These are phyloP conservation scores for Pholiota conissans DNA, from an alignment of 768 basidiomycete genomes.

Conservation along the genomic window DNA sequence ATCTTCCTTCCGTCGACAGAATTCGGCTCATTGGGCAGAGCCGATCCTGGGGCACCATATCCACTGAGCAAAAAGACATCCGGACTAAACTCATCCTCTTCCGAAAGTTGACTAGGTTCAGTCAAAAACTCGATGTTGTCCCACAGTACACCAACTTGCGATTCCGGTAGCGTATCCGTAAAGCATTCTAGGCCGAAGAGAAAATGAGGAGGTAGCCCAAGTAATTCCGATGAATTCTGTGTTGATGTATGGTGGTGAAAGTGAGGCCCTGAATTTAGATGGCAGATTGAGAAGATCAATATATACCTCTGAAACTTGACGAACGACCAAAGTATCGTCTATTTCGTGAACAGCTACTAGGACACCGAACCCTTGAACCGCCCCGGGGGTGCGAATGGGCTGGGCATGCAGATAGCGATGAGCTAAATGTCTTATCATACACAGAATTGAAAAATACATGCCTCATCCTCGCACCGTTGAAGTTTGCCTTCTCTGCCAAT, in stretches of 20 bases:
- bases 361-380: conserved; percentile 83
- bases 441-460: conserved; percentile 18
- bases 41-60: conserved; percentile 65
- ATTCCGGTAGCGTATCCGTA: conserved; percentile 63
- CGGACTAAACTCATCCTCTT: conserved; percentile 45
- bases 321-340: conserved; percentile 56
- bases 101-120: conserved; percentile 42
- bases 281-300: background rate
- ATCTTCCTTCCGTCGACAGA: conserved; percentile 34
- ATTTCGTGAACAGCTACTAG: conserved; percentile 69
- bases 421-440: too few relatives aligned
- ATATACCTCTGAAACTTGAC: conserved; percentile 78
- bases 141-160: conserved; percentile 66
- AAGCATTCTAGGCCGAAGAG: conserved; percentile 76
- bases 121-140: conserved; percentile 72
- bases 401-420: conserved; percentile 25
- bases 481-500: conserved; percentile 69
- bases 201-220: conserved; percentile 69
- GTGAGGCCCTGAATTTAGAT: conserved; percentile 1
- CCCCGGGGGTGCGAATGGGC: conserved; percentile 82
- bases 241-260: background rate
- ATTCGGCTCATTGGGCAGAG: conserved; percentile 19
- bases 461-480: conserved; percentile 76
- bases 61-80: conserved; percentile 74
- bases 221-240: conserved; percentile 72